Evolutionary conservation across 768 basidiomycete genomes (phyloP).

Genomic region (Russula abietina): DNA sequence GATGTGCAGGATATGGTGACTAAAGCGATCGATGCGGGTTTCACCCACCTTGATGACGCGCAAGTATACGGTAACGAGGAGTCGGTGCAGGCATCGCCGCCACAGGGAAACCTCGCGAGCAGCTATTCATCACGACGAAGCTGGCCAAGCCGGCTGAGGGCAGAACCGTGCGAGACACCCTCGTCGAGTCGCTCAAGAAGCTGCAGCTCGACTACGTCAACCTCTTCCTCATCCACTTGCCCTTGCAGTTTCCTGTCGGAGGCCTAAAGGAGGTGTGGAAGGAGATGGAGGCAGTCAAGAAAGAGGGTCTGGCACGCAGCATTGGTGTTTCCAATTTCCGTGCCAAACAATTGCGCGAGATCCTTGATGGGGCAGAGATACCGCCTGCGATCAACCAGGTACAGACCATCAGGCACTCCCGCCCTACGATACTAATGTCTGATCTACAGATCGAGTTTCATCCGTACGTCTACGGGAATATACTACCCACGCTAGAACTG

Average conservation of each 20-base stretch:
- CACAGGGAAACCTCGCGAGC: slow-evolving; percentile 34
- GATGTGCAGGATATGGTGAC: slow-evolving; percentile 30
- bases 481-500: slow-evolving; percentile 34
- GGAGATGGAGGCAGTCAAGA: slow-evolving; percentile 38
- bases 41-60: slow-evolving; percentile 38
- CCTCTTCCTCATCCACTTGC: slow-evolving; percentile 43
- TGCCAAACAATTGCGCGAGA: slow-evolving; percentile 37
- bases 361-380: slow-evolving; percentile 41
- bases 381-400: slow-evolving; percentile 53
- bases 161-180: slow-evolving; percentile 33
- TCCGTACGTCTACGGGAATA: slow-evolving; percentile 44
- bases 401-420: neutral
- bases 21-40: slow-evolving; percentile 33
- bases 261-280: slow-evolving; percentile 38
- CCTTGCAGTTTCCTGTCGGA: slow-evolving; percentile 23
- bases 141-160: slow-evolving; percentile 30
- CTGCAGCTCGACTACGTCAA: slow-evolving; percentile 39
- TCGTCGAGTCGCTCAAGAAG: slow-evolving; percentile 38
- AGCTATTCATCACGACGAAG: slow-evolving; percentile 45
- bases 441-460: slow-evolving; percentile 45
- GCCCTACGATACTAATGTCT: neutral
- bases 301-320: slow-evolving; percentile 36
- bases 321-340: slow-evolving; percentile 56
- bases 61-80: slow-evolving; percentile 38
- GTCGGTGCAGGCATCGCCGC: slow-evolving; percentile 33